Percentiles rank a stretch among this genome's conserved stretches.
These are phyloP conservation scores for Acacia confusa DNA, from an alignment of 306 rosid genomes.

Conservation along the genomic window DNA sequence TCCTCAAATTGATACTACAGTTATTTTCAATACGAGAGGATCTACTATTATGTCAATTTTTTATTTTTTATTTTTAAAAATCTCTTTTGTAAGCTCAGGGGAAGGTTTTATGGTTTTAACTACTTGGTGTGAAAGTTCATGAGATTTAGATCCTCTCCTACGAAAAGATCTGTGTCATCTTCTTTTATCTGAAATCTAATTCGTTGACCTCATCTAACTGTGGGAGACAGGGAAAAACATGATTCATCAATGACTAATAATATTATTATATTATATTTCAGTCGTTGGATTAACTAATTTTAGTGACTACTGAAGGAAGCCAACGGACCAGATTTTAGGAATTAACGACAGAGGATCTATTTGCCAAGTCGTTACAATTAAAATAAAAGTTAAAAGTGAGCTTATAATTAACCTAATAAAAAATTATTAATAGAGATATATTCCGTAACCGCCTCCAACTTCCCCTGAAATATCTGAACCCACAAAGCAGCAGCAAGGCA, in stretches of 20 bases:
- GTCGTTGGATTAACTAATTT: background rate
- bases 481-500: conserved; percentile 16
- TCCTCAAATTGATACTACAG: background rate
- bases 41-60: background rate
- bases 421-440: background rate
- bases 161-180: background rate
- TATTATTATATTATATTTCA: background rate
- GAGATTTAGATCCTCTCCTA: background rate
- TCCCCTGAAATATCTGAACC: conserved; percentile 38
- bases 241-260: background rate
- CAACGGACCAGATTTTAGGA: background rate
- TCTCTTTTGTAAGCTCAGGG: background rate
- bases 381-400: background rate
- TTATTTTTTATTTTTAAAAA: too few relatives aligned
- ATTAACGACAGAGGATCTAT: background rate
- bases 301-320: background rate
- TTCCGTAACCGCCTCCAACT: conserved; percentile 35
- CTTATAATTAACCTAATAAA: background rate
- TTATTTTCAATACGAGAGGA: background rate
- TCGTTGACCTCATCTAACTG: background rate
- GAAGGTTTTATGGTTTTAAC: background rate
- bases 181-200: background rate
- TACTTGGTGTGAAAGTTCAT: background rate
- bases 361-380: background rate
- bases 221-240: too few relatives aligned